Percentiles rank a stretch among this genome's conserved stretches.
Evolutionary conservation across 805 yeast species (phyloP).

Genomic region (Teunomyces kruisii): DNA sequence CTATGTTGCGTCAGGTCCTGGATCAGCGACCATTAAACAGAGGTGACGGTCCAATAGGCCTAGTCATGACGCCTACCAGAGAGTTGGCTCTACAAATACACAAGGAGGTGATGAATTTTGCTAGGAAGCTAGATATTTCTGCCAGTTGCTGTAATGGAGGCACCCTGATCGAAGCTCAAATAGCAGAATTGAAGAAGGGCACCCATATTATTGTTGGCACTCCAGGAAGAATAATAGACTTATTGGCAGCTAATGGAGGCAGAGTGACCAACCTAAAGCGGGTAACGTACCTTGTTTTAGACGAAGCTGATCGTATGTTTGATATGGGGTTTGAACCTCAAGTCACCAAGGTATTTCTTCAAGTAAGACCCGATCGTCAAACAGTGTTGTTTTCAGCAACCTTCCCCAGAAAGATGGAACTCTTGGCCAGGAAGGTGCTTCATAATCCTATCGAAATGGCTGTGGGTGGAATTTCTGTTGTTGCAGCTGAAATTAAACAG

Average conservation of each 20-base stretch:
- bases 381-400: conserved; percentile 94
- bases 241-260: conserved; percentile 81
- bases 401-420: conserved; percentile 78
- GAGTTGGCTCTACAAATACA: conserved; percentile 85
- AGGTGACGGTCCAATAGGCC: conserved; percentile 69
- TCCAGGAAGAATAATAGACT: conserved; percentile 91
- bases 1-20: conserved; percentile 78
- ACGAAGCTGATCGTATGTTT: conserved; percentile 96
- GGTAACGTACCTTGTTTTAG: conserved; percentile 81
- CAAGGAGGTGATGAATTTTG: conserved; percentile 62
- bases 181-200: conserved; percentile 74
- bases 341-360: conserved; percentile 72
- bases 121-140: conserved; percentile 46
- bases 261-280: conserved; percentile 65
- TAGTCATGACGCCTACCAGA: conserved; percentile 87
- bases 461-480: conserved; percentile 78
- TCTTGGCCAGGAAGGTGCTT: conserved; percentile 66
- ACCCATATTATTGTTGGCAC: conserved; percentile 86
- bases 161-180: conserved; percentile 76
- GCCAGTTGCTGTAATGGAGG: conserved; percentile 92
- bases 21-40: conserved; percentile 57
- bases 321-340: conserved; percentile 98
- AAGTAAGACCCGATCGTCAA: conserved; percentile 82
- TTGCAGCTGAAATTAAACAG: conserved; percentile 79
- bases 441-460: conserved; percentile 68